Evolutionary conservation across 768 basidiomycete species (phyloP), one percentile per base, ranked within the genome.

Genomic region (Mycena pura): DNA sequence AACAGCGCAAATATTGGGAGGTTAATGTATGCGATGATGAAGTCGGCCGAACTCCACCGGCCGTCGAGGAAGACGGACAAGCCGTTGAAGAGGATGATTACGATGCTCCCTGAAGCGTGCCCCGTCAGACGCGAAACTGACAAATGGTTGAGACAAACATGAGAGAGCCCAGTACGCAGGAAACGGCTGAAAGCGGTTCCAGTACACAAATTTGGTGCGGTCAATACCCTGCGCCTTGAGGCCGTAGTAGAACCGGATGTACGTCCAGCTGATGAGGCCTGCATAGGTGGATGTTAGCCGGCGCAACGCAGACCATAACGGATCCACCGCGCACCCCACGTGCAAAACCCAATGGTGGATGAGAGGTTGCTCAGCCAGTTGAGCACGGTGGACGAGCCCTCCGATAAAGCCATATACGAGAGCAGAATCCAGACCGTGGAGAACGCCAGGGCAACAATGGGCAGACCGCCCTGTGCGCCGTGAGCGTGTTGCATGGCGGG

Each of bases 361-460:
- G 78, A 74, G 49, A 89, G 71, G 71, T 72, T 78, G 40, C 78
- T 80, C 60, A 89, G 79, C 84, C 83, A 87, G 61, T 72, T 74
- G 67, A 82, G 80, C 9, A 79, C 81, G 6, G 76, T 80, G 27
- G 66, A 73, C 1, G 80, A 70, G 32, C 77, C 72, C 9, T 57
- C 64, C 5, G 76, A 70, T 8, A 84, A 68, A 49, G 74, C 83
- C 80, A 85, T 80, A 70, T 84, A 84, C 21, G 81, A 29, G 80
- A 70, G 56, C 76, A 72, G 14, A 11, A 63, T 55, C 62, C 62
- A 63, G 14, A 63, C 28, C 17, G 51, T 9, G 1, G 62, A 59
- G 40, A 58, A 63, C 5, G 57, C 13, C 31, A 63, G 52, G 0
- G 62, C 57, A 1, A 27, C 21, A 14, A 63, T 59, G 34, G 62